Evolutionary conservation across 345 rosid species (phyloP).

Genomic region (Abelmoschus esculentus): DNA sequence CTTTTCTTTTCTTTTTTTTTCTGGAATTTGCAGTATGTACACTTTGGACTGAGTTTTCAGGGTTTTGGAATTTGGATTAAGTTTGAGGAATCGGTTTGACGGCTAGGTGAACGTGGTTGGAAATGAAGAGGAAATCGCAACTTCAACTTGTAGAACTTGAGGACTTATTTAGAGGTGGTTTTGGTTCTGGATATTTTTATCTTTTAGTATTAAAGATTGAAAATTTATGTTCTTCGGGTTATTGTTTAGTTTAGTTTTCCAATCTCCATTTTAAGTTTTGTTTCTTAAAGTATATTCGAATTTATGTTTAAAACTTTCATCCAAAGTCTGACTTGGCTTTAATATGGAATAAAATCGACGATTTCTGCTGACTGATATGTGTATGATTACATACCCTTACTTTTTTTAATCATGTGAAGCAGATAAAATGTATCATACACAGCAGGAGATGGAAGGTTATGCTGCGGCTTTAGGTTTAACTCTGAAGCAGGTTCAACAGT

Average conservation of each 20-base stretch:
- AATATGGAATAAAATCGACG: background rate
- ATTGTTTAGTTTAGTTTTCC: background rate
- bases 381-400: background rate
- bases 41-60: slow-evolving; percentile 14
- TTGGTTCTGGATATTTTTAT: background rate
- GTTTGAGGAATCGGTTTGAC: background rate
- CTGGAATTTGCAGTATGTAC: slow-evolving; percentile 22
- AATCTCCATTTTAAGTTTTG: background rate
- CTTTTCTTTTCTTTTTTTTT: background rate
- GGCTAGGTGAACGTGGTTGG: slow-evolving; percentile 4
- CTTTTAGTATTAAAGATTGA: background rate
- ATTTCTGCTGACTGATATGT: background rate
- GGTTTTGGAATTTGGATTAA: slow-evolving; percentile 4
- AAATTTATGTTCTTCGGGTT: background rate
- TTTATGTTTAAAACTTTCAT: background rate
- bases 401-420: slow-evolving; percentile 19
- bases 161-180: slow-evolving; percentile 48
- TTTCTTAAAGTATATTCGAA: background rate
- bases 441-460: slow-evolving; percentile 41
- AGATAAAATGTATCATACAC: slow-evolving; percentile 59
- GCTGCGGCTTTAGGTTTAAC: slow-evolving; percentile 56
- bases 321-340: background rate
- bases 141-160: slow-evolving; percentile 66
- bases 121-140: slow-evolving; percentile 66
- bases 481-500: slow-evolving; percentile 55